Conservation (phyloP, 2,329 filamentous ascomycete genomes). For the Colletotrichum acutatum region DNA sequence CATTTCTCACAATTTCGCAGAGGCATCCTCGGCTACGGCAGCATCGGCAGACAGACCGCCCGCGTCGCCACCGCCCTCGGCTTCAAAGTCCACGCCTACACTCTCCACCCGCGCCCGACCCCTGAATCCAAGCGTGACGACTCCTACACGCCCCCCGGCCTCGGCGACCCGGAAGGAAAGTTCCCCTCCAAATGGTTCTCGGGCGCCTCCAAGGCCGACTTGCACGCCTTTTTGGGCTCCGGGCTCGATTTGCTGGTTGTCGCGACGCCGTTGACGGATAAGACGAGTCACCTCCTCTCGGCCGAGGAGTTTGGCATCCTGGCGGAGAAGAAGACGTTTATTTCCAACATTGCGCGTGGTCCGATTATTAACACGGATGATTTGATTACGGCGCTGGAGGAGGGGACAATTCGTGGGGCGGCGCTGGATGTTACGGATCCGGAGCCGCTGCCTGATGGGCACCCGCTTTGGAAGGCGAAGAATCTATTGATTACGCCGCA, state of each 20-base stretch:
- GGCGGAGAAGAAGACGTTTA: conserved; percentile 61
- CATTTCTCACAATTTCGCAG: conserved; percentile 40
- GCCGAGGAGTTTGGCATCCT: conserved; percentile 60
- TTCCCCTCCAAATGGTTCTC: conserved; percentile 64
- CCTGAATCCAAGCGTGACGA: conserved; percentile 71
- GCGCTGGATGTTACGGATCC: conserved; percentile 84
- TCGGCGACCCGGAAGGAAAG: conserved; percentile 63
- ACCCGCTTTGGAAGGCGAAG: conserved; percentile 75
- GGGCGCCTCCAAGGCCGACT: conserved; percentile 53
- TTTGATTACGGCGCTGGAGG: conserved; percentile 70
- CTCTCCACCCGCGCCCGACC: conserved; percentile 74
- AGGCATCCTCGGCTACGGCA: conserved; percentile 65
- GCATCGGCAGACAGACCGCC: conserved; percentile 64
- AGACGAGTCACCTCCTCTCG: conserved; percentile 62
- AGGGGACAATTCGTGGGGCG: conserved; percentile 72
- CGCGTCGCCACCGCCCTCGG: conserved; percentile 73
- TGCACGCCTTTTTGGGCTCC: conserved; percentile 62
- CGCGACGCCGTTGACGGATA: conserved; percentile 60
- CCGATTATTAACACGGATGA: conserved; percentile 62
- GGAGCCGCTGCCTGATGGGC: conserved; percentile 76
- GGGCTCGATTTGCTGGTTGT: conserved; percentile 65
- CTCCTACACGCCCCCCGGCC: conserved; percentile 75
- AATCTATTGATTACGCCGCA: conserved; percentile 74
- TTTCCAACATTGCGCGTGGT: conserved; percentile 78
- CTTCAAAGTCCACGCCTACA: conserved; percentile 80